phyloP scores from a whole-genome alignment of 495 filamentous ascomycete genomes.

The Amorphotheca resinae region DNA sequence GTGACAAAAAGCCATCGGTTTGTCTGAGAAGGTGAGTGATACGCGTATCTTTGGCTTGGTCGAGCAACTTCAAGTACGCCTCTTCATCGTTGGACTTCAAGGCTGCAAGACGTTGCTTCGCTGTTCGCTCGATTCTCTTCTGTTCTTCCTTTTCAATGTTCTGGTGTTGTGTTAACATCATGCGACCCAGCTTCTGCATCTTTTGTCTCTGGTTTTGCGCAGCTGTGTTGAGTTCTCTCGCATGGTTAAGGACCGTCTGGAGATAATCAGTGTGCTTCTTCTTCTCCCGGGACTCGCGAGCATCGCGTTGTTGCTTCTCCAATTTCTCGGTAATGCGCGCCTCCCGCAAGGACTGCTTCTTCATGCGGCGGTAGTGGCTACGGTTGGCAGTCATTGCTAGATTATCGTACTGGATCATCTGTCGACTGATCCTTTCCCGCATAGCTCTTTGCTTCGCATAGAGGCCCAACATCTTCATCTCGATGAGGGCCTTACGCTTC shows the following conservation, averaged over 20 bases:
- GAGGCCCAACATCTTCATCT: slow-evolving; percentile 75
- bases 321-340: slow-evolving; percentile 95
- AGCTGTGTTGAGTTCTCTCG: slow-evolving; percentile 44
- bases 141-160: slow-evolving; percentile 98
- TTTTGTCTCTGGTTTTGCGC: slow-evolving; percentile 54
- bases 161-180: slow-evolving; percentile 80
- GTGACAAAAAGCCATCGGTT: slow-evolving; percentile 92
- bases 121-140: slow-evolving; percentile 89
- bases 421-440: slow-evolving; percentile 70
- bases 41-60: slow-evolving; percentile 97
- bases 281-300: slow-evolving; percentile 85
- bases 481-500: slow-evolving; percentile 82
- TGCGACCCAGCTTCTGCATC: slow-evolving; percentile 70
- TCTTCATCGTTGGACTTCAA: slow-evolving; percentile 98
- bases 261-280: slow-evolving; percentile 91
- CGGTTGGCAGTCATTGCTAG: slow-evolving; percentile 92
- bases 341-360: slow-evolving; percentile 93
- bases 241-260: slow-evolving; percentile 55
- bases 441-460: slow-evolving; percentile 75
- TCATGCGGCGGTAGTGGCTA: slow-evolving; percentile 76
- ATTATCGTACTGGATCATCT: slow-evolving; percentile 88
- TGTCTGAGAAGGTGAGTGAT: slow-evolving; percentile 93
- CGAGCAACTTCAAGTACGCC: slow-evolving; percentile 90
- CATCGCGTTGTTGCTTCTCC: slow-evolving; percentile 95
- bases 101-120: slow-evolving; percentile 97